phyloP scores from a whole-genome alignment of 2,329 filamentous ascomycete species.

The Delphinella strobiligena region DNA sequence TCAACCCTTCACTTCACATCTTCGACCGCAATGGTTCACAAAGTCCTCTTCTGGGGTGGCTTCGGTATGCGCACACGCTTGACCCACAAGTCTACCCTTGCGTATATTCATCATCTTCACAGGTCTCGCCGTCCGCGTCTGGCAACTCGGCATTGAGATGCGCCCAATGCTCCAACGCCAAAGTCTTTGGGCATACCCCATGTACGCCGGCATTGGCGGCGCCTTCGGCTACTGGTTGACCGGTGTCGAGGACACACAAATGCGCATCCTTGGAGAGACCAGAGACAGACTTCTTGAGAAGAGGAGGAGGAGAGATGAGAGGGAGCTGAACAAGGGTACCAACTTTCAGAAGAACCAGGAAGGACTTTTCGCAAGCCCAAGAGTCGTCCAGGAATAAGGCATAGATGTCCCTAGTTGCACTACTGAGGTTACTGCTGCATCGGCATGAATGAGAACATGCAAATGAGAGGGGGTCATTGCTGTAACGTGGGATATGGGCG shows the following conservation, averaged over 20 bases:
- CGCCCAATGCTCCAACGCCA: slow-evolving; percentile 79
- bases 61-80: slow-evolving; percentile 69
- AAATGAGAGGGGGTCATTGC: too few relatives aligned
- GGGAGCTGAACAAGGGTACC: slow-evolving; percentile 35
- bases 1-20: not conserved
- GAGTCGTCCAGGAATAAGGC: not conserved
- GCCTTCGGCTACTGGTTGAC: slow-evolving; percentile 96
- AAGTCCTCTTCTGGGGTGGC: slow-evolving; percentile 71
- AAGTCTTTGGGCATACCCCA: slow-evolving; percentile 81
- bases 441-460: too few relatives aligned
- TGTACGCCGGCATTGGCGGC: slow-evolving; percentile 74
- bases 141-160: slow-evolving; percentile 98
- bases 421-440: too few relatives aligned
- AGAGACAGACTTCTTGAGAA: slow-evolving; percentile 79
- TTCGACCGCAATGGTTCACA: slow-evolving; percentile 32
- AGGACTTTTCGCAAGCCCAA: slow-evolving; percentile 15
- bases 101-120: slow-evolving; percentile 12
- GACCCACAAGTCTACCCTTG: slow-evolving; percentile 6
- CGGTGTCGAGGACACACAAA: slow-evolving; percentile 75
- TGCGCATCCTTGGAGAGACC: slow-evolving; percentile 62
- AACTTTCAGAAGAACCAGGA: slow-evolving; percentile 21
- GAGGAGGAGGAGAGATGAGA: slow-evolving; percentile 62
- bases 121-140: slow-evolving; percentile 87
- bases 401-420: too few relatives aligned
- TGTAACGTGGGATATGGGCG: too few relatives aligned